Evolutionary conservation across 371 early-diverging fungal genomes (phyloP).

Genomic region (Lichtheimia ornata): DNA sequence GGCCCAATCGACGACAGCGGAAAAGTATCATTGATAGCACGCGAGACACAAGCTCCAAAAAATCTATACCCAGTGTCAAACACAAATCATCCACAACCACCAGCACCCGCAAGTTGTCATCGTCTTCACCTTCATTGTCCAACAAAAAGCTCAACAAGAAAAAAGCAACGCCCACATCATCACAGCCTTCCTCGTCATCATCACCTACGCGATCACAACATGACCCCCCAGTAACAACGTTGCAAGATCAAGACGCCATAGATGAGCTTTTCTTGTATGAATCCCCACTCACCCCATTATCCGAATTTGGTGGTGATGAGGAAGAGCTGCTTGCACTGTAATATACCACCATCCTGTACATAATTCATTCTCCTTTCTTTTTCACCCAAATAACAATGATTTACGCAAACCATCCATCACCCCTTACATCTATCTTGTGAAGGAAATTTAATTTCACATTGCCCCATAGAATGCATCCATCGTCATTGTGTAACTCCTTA

Average conservation of each 20-base stretch:
- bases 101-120: background rate
- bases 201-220: background rate
- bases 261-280: constrained; percentile 3
- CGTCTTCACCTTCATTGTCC: background rate
- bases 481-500: no score
- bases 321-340: constrained; percentile 6
- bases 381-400: background rate
- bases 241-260: background rate
- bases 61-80: background rate
- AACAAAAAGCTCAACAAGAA: background rate
- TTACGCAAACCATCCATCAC: no score
- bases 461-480: no score
- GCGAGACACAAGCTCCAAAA: no score
- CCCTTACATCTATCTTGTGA: no score
- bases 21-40: background rate
- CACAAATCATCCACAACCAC: background rate
- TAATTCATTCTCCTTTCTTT: background rate
- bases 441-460: no score
- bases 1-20: constrained; percentile 25
- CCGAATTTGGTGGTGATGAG: constrained; percentile 13
- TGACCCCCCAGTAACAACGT: no score
- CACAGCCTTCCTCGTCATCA: no score
- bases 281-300: constrained; percentile 14
- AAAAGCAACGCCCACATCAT: background rate
- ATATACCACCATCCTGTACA: constrained; percentile 1